Conservation (phyloP, 139 green algal species). For the Diplosphaera chodatii region DNA sequence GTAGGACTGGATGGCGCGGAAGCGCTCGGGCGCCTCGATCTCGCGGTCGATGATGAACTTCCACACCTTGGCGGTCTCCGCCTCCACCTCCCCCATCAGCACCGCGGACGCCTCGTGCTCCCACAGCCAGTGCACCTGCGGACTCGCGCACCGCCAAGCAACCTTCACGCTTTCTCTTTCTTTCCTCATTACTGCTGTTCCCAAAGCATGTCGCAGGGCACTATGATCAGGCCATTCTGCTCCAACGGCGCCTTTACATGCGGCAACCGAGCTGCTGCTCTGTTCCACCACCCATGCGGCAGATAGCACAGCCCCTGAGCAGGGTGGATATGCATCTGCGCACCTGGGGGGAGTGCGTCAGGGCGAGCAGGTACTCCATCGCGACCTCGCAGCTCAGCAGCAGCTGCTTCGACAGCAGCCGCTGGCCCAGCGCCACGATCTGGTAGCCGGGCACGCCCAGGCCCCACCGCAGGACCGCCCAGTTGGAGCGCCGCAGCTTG, state of each 20-base stretch:
- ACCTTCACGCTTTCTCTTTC: too few relatives aligned
- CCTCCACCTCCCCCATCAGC: constrained; percentile 30
- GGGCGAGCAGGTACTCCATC: constrained; percentile 70
- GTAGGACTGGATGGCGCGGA: constrained; percentile 82
- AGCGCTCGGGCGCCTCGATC: constrained; percentile 78
- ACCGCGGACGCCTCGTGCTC: constrained; percentile 18
- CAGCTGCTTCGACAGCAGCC: constrained; percentile 29
- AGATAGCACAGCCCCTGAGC: too few relatives aligned
- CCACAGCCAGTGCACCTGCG: neutral
- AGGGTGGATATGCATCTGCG: neutral
- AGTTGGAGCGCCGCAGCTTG: neutral
- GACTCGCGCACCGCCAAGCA: too few relatives aligned
- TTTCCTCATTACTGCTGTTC: too few relatives aligned
- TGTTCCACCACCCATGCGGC: too few relatives aligned
- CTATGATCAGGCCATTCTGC: too few relatives aligned
- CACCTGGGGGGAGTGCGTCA: constrained; percentile 58
- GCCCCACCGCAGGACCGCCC: neutral
- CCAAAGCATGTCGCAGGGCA: too few relatives aligned
- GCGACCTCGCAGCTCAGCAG: constrained; percentile 66
- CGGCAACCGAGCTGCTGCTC: too few relatives aligned
- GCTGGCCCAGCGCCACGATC: neutral
- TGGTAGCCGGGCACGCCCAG: neutral
- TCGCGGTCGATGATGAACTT: constrained; percentile 76
- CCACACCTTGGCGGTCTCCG: constrained; percentile 36
- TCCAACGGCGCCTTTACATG: too few relatives aligned